Conservation (phyloP, 768 basidiomycete species). For the Pleurotus platypus region DNA sequence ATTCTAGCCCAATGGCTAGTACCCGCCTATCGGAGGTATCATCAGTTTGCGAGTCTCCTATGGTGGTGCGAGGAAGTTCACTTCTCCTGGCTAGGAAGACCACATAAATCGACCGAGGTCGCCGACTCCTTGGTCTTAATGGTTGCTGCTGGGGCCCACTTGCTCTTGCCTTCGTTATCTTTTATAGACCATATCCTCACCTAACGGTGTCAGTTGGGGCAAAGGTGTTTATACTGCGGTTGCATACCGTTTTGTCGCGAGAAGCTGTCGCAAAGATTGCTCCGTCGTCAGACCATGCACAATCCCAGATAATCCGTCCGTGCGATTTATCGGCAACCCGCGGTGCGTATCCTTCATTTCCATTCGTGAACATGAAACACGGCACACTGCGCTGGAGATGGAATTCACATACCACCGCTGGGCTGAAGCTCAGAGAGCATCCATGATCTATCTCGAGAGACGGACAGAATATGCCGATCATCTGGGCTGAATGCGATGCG, state of each 20-base stretch:
- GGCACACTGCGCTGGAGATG: neutral
- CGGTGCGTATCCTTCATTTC: constrained; percentile 52
- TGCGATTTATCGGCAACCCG: constrained; percentile 79
- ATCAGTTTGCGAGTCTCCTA: neutral
- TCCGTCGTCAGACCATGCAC: constrained; percentile 77
- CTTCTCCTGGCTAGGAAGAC: constrained; percentile 35
- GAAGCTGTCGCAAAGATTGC: constrained; percentile 90
- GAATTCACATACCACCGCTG: constrained; percentile 33
- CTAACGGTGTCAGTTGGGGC: constrained; percentile 31
- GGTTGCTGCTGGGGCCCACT: constrained; percentile 58
- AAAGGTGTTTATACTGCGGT: neutral
- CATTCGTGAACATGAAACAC: neutral
- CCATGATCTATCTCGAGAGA: constrained; percentile 93
- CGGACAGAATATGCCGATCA: constrained; percentile 74
- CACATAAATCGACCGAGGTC: constrained; percentile 72
- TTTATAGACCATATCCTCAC: constrained; percentile 74
- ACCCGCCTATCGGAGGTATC: constrained; percentile 32
- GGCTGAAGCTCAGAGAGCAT: constrained; percentile 59
- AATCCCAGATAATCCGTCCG: constrained; percentile 94
- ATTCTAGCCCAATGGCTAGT: constrained; percentile 84
- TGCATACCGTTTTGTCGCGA: constrained; percentile 84
- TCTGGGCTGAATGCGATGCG: constrained; percentile 87
- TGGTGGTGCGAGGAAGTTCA: constrained; percentile 20
- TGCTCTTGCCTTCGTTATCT: constrained; percentile 24
- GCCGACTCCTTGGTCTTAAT: constrained; percentile 74